Percentiles rank a stretch among this genome's conserved stretches.
phyloP scores from a whole-genome alignment of 2,329 filamentous ascomycete genomes.

The Aspergillus unguis region DNA sequence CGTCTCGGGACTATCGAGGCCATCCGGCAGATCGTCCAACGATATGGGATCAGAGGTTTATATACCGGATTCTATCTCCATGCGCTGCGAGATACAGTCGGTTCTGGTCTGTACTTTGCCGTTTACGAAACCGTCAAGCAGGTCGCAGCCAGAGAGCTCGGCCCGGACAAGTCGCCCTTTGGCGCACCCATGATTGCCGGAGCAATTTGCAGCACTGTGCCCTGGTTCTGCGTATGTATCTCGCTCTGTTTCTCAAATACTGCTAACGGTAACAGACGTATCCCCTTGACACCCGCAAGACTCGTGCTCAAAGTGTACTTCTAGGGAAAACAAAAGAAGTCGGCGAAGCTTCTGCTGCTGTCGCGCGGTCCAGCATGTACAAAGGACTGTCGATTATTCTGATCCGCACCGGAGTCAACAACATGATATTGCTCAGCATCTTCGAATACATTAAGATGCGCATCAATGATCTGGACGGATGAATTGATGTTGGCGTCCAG shows the following conservation, averaged over 20 bases:
- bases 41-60: conserved; percentile 43
- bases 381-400: conserved; percentile 49
- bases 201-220: conserved; percentile 46
- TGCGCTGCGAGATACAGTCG: conserved; percentile 44
- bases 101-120: conserved; percentile 46
- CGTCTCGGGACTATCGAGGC: conserved; percentile 43
- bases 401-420: conserved; percentile 46
- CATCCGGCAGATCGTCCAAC: conserved; percentile 42
- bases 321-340: conserved; percentile 43
- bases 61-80: conserved; percentile 48
- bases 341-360: conserved; percentile 39
- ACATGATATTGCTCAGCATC: conserved; percentile 48
- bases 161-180: conserved; percentile 42
- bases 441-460: conserved; percentile 46
- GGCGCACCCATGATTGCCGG: conserved; percentile 46
- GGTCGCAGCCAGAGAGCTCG: conserved; percentile 42
- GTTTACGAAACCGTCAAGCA: conserved; percentile 50
- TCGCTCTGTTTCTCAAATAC: neutral
- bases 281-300: conserved; percentile 48
- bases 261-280: conserved; percentile 38
- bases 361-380: conserved; percentile 45
- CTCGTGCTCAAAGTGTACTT: conserved; percentile 47
- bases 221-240: conserved; percentile 45
- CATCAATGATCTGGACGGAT: conserved; percentile 39
- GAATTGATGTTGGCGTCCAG: conserved; percentile 2